Conservation (phyloP, 306 rosid species). For the Dalbergia cochinchinensis region DNA sequence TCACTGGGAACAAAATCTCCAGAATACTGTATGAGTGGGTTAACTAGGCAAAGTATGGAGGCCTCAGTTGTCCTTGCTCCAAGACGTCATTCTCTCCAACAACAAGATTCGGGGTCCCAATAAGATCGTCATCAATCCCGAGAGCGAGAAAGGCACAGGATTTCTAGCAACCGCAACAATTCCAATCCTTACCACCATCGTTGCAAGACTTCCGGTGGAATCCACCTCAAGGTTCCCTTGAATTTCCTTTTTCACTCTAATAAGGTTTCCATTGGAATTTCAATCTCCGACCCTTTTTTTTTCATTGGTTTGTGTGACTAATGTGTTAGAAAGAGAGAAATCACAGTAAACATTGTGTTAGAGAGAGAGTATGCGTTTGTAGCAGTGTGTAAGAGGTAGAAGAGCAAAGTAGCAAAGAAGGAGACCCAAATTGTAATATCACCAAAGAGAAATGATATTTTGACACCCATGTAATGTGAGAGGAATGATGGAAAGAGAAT, state of each 20-base stretch:
- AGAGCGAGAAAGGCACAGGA: conserved; percentile 87
- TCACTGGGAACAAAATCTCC: conserved; percentile 92
- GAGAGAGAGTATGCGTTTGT: too few species aligned
- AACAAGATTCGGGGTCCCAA: conserved; percentile 97
- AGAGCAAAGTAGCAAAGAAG: too few species aligned
- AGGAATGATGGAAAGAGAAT: too few species aligned
- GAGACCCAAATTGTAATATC: too few species aligned
- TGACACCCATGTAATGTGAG: too few species aligned
- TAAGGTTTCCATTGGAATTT: background rate
- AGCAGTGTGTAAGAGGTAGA: too few species aligned
- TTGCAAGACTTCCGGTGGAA: conserved; percentile 92
- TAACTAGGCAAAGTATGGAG: conserved; percentile 99
- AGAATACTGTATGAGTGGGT: conserved; percentile 94
- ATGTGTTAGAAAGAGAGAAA: too few species aligned
- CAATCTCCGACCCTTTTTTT: background rate
- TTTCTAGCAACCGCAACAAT: conserved; percentile 62
- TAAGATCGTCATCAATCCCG: conserved; percentile 79
- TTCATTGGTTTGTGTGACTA: background rate
- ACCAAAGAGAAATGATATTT: too few species aligned
- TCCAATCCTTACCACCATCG: conserved; percentile 48
- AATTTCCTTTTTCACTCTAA: background rate
- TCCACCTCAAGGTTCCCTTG: conserved; percentile 85
- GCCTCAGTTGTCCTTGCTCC: conserved; percentile 92
- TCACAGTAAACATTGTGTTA: too few species aligned
- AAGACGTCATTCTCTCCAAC: conserved; percentile 93